Conservation (phyloP, 495 filamentous ascomycete genomes). For the Xylaria castorea region DNA sequence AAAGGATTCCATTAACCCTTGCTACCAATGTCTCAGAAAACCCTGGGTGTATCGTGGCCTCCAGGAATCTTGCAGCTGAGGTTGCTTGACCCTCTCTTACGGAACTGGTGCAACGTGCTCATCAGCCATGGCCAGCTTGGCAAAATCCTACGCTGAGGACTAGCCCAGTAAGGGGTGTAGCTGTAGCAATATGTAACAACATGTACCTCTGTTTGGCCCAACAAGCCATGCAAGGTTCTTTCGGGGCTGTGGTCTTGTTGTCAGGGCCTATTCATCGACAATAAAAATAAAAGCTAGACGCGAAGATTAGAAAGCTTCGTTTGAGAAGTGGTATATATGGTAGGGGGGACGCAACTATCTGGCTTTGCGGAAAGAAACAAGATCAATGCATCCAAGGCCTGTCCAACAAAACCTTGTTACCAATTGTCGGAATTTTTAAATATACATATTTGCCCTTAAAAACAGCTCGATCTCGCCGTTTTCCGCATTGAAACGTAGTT, state of each 20-base stretch:
- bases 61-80: conserved; percentile 28
- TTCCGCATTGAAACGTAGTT: neutral
- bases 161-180: conserved; percentile 15
- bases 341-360: neutral
- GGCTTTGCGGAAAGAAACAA: neutral
- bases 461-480: neutral
- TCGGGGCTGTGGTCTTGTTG: conserved; percentile 22
- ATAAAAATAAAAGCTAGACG: conserved; percentile 27
- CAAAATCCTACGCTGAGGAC: conserved; percentile 27
- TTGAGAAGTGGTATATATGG: conserved; percentile 26
- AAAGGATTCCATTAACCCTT: conserved; percentile 16
- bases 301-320: conserved; percentile 29
- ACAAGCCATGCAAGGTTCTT: conserved; percentile 26
- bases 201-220: conserved; percentile 2
- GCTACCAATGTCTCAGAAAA: conserved; percentile 21
- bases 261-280: conserved; percentile 12
- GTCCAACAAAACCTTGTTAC: neutral
- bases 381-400: neutral
- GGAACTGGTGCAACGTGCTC: conserved; percentile 14
- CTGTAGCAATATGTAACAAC: neutral
- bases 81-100: conserved; percentile 19
- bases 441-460: neutral
- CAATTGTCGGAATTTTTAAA: neutral
- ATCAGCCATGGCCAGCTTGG: conserved; percentile 20
- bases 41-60: conserved; percentile 21